phyloP scores from a whole-genome alignment of 495 filamentous ascomycete species.

The Penicillium simplicissimum region DNA sequence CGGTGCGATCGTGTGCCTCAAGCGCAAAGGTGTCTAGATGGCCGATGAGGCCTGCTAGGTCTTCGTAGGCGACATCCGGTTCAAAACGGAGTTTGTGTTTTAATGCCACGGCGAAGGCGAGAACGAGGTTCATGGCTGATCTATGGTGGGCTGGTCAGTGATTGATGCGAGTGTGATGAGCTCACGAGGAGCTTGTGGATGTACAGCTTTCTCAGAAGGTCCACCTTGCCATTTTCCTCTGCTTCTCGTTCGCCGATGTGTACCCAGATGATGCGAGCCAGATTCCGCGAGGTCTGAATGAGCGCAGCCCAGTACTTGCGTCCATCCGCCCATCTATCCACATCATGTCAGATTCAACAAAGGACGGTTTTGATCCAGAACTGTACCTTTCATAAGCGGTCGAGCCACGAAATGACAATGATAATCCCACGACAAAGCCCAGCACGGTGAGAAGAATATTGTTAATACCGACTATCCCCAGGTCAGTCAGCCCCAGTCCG shows the following conservation, averaged over 20 bases:
- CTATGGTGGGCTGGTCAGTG: constrained; percentile 30
- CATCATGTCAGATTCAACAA: constrained; percentile 4
- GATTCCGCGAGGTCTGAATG: constrained; percentile 67
- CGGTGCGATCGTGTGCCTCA: constrained; percentile 56
- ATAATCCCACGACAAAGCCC: constrained; percentile 85
- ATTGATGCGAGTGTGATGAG: neutral
- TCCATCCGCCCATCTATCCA: constrained; percentile 65
- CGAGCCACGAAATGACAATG: constrained; percentile 78
- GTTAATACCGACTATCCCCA: constrained; percentile 53
- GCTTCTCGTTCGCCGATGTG: constrained; percentile 67
- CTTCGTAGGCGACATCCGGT: constrained; percentile 73
- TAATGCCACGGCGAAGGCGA: constrained; percentile 72
- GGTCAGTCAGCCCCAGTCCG: constrained; percentile 1
- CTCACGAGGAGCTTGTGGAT: constrained; percentile 7
- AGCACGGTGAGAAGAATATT: constrained; percentile 77
- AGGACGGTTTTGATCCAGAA: neutral
- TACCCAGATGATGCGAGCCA: constrained; percentile 79
- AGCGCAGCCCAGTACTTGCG: constrained; percentile 76
- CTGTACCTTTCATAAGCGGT: constrained; percentile 77
- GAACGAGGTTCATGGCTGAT: constrained; percentile 76
- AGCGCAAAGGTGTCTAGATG: constrained; percentile 61
- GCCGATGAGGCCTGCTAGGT: constrained; percentile 50
- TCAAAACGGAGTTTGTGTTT: constrained; percentile 88
- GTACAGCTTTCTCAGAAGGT: constrained; percentile 70
- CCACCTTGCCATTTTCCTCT: constrained; percentile 56